A percentile compares a stretch with the other conserved stretches of the same genome.
Conservation (phyloP, 495 filamentous ascomycete genomes). For the Acidiella bohemica region DNA sequence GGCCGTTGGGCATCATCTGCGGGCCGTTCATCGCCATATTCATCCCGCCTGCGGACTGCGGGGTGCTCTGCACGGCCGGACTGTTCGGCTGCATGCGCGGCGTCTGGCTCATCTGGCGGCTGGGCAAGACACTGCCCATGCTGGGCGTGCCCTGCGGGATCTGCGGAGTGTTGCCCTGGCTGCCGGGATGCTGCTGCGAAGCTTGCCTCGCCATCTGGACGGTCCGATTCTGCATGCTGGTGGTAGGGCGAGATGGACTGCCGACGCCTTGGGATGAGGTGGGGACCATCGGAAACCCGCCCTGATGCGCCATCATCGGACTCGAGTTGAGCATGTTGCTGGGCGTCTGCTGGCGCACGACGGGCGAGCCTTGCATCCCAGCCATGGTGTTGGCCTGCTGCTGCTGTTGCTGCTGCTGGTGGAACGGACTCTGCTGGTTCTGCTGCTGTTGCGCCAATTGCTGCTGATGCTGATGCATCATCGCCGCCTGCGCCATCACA, state of each 20-base stretch:
- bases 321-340: slow-evolving; percentile 53
- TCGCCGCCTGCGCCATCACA: slow-evolving; percentile 22
- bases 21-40: slow-evolving; percentile 21
- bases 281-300: slow-evolving; percentile 61
- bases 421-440: slow-evolving; percentile 5
- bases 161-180: slow-evolving; percentile 44
- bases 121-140: slow-evolving; percentile 65
- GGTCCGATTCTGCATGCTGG: slow-evolving; percentile 52
- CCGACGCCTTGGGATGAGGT: slow-evolving; percentile 60
- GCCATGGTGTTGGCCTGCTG: slow-evolving; percentile 20
- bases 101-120: slow-evolving; percentile 44
- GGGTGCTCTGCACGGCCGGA: slow-evolving; percentile 45
- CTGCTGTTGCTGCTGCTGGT: slow-evolving; percentile 17
- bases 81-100: slow-evolving; percentile 27
- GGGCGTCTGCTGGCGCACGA: slow-evolving; percentile 67
- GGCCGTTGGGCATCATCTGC: slow-evolving; percentile 3
- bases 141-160: slow-evolving; percentile 60
- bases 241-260: slow-evolving; percentile 63
- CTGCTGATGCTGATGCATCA: slow-evolving; percentile 39
- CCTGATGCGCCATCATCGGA: slow-evolving; percentile 53
- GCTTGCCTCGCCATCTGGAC: slow-evolving; percentile 61
- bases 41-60: slow-evolving; percentile 31
- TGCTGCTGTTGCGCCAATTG: too few species aligned
- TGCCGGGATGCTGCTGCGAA: slow-evolving; percentile 47
- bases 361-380: slow-evolving; percentile 58